Evolutionary conservation across 257 asterid genomes (phyloP), one percentile per base, ranked within the genome.

Genomic region (Cinchona pubescens): DNA sequence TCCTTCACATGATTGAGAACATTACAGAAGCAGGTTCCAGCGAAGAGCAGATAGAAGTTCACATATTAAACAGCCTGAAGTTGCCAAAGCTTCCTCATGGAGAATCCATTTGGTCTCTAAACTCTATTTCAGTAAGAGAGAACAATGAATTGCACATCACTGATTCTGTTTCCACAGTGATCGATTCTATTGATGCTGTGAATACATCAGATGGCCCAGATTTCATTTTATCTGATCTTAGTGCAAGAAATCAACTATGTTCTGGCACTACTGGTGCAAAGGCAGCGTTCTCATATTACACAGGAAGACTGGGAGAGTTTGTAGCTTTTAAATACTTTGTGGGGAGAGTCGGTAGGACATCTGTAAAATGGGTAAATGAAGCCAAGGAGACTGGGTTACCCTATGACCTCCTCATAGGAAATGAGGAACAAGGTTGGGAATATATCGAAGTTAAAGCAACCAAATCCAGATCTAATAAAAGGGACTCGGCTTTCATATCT

Each of bases 391-490:
- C 93, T 8, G 98, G 98, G 69, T 85, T 95, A 34, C 99, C 99
- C 29, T 95, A 92, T 64, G 99, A 92, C 83, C 85, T 94, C 48
- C 32, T 87, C 8, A 40, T 95, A 34, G 95, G 83, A 67, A 80
- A 69, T 15, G 89, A 87, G 16, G 91, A 79, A n/a, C 59, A 71
- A 18, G 70, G 61, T 27, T 67, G 64, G 75, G 96, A 95, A 77
- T 95, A 87, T 74, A 60, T 95, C 14, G 99, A 95, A 87, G 96
- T 95, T 32, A 92, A 95, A 85, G 91, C 99, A 37, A 92, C 97
- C 59, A 89, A 70, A 86, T 82, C 97, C 69, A 88, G 71, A 85
- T 82, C 83, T 5, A 75, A 76, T 0, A 87, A 83, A 72, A 95
- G 91, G 88, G 84, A 88, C 71, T 88, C 97, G 94, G 90, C 90